Evolutionary conservation across 192 early-diverging fungal genomes (phyloP).

Genomic region (Backusella psychrophila): DNA sequence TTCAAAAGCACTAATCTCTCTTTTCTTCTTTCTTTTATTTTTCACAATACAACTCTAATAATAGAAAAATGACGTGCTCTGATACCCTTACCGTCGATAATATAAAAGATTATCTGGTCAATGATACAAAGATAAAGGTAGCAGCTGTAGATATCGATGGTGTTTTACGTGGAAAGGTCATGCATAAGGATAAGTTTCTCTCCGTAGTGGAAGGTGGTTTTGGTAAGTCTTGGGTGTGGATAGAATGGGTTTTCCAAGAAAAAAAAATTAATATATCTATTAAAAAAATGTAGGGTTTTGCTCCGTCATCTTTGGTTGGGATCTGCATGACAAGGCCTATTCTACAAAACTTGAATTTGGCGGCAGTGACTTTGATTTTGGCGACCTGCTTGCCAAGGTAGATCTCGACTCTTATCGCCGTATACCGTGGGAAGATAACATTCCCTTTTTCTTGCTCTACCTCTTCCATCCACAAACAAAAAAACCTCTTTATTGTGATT

Average conservation of each 20-base stretch:
- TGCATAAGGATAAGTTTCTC: constrained; percentile 66
- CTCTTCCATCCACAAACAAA: constrained; percentile 56
- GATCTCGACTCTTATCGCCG: constrained; percentile 64
- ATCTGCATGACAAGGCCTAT: constrained; percentile 72
- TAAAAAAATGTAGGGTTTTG: constrained; percentile 58
- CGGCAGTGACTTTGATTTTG: constrained; percentile 36
- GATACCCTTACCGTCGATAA: constrained; percentile 18
- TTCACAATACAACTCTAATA: not conserved
- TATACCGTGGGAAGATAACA: constrained; percentile 73
- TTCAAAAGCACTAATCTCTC: not conserved
- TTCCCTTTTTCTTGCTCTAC: constrained; percentile 70
- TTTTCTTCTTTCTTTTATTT: not conserved
- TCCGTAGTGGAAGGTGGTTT: constrained; percentile 62
- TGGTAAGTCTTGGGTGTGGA: constrained; percentile 42
- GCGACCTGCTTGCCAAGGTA: constrained; percentile 63
- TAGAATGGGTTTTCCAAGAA: no score
- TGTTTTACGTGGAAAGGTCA: constrained; percentile 69
- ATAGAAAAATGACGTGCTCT: not conserved
- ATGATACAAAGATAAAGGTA: constrained; percentile 55
- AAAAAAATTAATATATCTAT: not conserved
- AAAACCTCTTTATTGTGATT: constrained; percentile 61
- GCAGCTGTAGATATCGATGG: constrained; percentile 76
- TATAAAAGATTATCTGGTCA: constrained; percentile 31
- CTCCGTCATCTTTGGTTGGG: constrained; percentile 79
- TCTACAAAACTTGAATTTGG: constrained; percentile 21